Base-by-base conservation (phyloP, 371 early-diverging fungal species). In the Rhizomucor miehei region DNA sequence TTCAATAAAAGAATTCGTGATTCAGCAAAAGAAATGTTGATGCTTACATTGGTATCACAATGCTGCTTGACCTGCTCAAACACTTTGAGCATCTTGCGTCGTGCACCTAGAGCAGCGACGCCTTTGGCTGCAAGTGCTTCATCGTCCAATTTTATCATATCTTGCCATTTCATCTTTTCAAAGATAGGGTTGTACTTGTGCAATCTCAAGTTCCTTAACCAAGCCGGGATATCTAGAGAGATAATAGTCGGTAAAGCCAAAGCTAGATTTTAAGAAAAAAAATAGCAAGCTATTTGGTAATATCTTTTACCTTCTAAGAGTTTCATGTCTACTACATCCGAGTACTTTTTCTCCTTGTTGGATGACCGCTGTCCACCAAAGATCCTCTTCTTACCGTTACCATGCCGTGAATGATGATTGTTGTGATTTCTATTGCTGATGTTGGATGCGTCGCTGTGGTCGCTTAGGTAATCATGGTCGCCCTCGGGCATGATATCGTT, bases 71-170 rank as follows among this genome's bases (percentile, higher is more conserved):
- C 85, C 34, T 85, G 69, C 57, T 94, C 95, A 81, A 97, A 97
- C 44, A 94, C 93, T 75, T 94, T 95, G 48, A 95, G 70, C 87
- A 96, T 85, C 69, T 97, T 97, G 52, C 93, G 81, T 41, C 98
- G 81, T 12, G 97, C 97, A 40, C 97, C 97, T 49, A 95, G 76
- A 37, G 97, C 96, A 14, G 89, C 77, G 9, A 97, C 94, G 16
- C 98, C 98, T 66, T 86, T 84, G 14, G 80, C 81, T 38, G 75
- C 79, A 57, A 98, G 73, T 29, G 83, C 86, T n/a, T 89, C 85
- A 51, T 96, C 96, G 21, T 77, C 75, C 60, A 97, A 57, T 54
- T 85, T 80, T 24, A 96, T 80, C 59, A 96, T 89, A 43, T 90
- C 89, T 40, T 81, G 82, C 93, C 94, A 95, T 52, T 82, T 73